Evolutionary conservation across 768 basidiomycete genomes (phyloP).

Genomic region (Trametes cubensis): DNA sequence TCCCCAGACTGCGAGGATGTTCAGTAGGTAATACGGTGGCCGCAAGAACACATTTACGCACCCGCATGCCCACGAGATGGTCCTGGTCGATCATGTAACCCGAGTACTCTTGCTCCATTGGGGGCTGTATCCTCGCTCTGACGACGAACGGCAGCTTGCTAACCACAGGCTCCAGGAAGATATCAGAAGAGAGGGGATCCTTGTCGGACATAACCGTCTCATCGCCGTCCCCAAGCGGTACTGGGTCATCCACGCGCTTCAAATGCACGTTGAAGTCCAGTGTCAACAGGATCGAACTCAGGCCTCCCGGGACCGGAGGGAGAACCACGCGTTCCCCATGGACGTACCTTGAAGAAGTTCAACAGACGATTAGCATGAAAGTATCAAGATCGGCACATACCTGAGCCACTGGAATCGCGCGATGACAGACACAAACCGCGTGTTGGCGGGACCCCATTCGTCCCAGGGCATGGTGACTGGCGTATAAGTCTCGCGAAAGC

Average conservation of each 20-base stretch:
- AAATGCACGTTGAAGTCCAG: slow-evolving; percentile 40
- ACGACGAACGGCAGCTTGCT: slow-evolving; percentile 28
- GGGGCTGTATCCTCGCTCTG: slow-evolving; percentile 15
- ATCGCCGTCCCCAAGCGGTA: not conserved
- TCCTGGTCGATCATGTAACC: slow-evolving; percentile 49
- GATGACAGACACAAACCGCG: slow-evolving; percentile 37
- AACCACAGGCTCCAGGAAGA: slow-evolving; percentile 25
- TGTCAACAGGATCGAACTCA: slow-evolving; percentile 10
- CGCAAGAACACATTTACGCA: slow-evolving; percentile 28
- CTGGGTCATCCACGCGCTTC: slow-evolving; percentile 27
- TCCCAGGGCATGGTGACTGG: slow-evolving; percentile 36
- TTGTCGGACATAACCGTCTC: not conserved
- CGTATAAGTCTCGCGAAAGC: not conserved
- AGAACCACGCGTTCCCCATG: slow-evolving; percentile 45
- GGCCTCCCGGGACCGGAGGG: slow-evolving; percentile 27
- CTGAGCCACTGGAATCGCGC: slow-evolving; percentile 45
- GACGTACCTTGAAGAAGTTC: slow-evolving; percentile 37
- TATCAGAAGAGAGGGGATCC: too few relatives aligned
- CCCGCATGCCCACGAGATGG: slow-evolving; percentile 44
- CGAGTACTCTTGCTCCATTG: slow-evolving; percentile 30
- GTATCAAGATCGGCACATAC: slow-evolving; percentile 27
- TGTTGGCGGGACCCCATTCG: slow-evolving; percentile 42
- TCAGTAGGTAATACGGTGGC: not conserved
- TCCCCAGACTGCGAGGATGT: slow-evolving; percentile 27
- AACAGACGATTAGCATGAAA: not conserved